Base-by-base conservation (phyloP, 2,329 filamentous ascomycete species). In the Ophiocordyceps camponoti-floridani region DNA sequence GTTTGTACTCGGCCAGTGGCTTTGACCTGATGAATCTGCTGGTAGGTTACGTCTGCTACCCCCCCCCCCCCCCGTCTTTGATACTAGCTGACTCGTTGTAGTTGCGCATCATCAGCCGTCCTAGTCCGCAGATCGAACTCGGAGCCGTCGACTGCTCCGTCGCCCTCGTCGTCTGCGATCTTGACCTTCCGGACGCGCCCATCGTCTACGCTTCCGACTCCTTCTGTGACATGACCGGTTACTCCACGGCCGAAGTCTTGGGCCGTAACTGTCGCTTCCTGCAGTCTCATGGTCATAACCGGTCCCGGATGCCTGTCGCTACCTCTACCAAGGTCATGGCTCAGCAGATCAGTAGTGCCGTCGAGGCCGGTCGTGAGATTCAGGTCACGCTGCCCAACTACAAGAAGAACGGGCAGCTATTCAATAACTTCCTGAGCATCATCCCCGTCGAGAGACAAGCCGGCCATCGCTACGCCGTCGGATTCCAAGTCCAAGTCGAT, bases 251-350 rank as follows among this genome's bases (percentile, higher is more conserved):
- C 47, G 87, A 93, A 61, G 80, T 86, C 26, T 59, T 88, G 4
- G 86, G 85, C 12, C 69, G 73, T 41, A 94, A 94, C 58, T 93
- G 85, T 56, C 82, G 85, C 11, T 93, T 94, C 55, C 69, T 94
- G 13, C 87, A 94, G 56, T 75, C 75, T 0, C 84, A 84, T 1
- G 77, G 79, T 43, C 81, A 80, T 4, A 12, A 12, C 16, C 35
- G 41, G 3, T 6, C 23, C 19, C 46, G 16, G 14, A 41, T 43
- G 4, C 46, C 42, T 23, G 23, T 23, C n/a, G 18, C 44, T 1
- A 2, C 11, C 4, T 13, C 37, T 7, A 50, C 56, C 47, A 58
- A 79, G 49, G 68, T 76, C 45, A 74, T 76, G 0, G 69, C 85
- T 4, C 66, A 74, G 33, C 75, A 49, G 40, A 67, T 77, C 62